Percentiles rank a stretch among this genome's conserved stretches.
phyloP scores from a whole-genome alignment of 257 asterid genomes.

The Datura wrightii region DNA sequence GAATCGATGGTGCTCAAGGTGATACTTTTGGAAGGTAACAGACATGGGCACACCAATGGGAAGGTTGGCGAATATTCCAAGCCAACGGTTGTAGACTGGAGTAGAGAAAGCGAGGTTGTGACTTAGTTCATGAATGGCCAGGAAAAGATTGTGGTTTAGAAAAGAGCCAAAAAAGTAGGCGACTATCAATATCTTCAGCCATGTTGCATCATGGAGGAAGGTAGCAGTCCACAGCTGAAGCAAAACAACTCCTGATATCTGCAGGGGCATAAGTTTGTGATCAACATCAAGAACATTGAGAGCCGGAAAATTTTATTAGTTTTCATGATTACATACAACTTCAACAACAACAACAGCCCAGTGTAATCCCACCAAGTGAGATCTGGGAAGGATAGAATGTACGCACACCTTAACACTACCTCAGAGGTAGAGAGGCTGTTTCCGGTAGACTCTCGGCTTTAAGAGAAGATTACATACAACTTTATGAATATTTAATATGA shows the following conservation, averaged over 20 bases:
- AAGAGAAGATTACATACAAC: not conserved
- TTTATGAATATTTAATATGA: not conserved
- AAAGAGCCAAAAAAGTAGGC: constrained; percentile 92
- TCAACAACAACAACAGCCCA: not conserved
- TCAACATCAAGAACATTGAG: not conserved
- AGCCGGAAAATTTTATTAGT: constrained; percentile 18
- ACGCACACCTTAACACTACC: too few relatives aligned
- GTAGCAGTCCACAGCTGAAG: constrained; percentile 95
- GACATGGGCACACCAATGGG: constrained; percentile 98
- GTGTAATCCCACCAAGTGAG: too few relatives aligned
- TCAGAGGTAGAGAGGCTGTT: too few relatives aligned
- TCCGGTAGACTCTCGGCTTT: too few relatives aligned
- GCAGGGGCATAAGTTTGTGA: constrained; percentile 32
- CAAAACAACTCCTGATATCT: constrained; percentile 75
- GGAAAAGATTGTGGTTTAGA: constrained; percentile 94
- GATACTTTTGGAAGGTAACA: constrained; percentile 93
- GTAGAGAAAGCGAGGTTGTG: constrained; percentile 94
- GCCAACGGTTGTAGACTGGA: constrained; percentile 84
- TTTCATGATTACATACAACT: not conserved
- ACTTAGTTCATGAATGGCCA: constrained; percentile 92
- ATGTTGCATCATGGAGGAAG: constrained; percentile 58
- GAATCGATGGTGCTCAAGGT: constrained; percentile 95
- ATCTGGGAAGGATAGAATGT: too few relatives aligned
- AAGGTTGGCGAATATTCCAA: constrained; percentile 91
- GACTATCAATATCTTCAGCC: constrained; percentile 69